Conservation (phyloP, 192 early-diverging fungal genomes). For the Coemansia sp. region DNA sequence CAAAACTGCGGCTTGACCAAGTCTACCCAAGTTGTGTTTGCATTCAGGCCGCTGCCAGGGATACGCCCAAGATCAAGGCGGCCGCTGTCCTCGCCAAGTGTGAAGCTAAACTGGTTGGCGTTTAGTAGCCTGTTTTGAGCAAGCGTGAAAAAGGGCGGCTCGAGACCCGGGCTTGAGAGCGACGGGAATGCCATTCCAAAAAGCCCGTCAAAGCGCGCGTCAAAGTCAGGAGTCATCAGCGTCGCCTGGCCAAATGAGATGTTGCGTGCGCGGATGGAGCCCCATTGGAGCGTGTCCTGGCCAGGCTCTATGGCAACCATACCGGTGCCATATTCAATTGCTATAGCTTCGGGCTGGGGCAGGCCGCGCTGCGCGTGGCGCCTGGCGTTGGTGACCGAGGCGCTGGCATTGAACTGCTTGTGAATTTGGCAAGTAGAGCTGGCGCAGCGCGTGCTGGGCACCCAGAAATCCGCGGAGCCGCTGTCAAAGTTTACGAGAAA, state of each 20-base stretch:
- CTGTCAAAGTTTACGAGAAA: slow-evolving; percentile 71
- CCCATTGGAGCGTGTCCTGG: slow-evolving; percentile 36
- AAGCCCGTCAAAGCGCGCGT: slow-evolving; percentile 45
- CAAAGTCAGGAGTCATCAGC: slow-evolving; percentile 45
- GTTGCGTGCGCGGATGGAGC: slow-evolving; percentile 24
- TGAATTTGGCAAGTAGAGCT: slow-evolving; percentile 28
- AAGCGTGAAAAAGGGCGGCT: slow-evolving; percentile 40
- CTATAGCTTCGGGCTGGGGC: neutral
- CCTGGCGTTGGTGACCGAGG: neutral
- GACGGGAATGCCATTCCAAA: slow-evolving; percentile 49
- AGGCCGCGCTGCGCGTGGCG: neutral
- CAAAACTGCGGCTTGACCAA: slow-evolving; percentile 42
- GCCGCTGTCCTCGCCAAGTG: slow-evolving; percentile 29
- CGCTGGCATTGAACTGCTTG: slow-evolving; percentile 18
- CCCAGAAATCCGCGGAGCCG: slow-evolving; percentile 70
- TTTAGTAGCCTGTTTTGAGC: slow-evolving; percentile 23
- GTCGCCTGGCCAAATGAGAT: slow-evolving; percentile 43
- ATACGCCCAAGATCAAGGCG: slow-evolving; percentile 35
- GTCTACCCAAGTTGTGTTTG: slow-evolving; percentile 23
- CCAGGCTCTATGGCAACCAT: slow-evolving; percentile 37
- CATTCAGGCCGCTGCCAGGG: neutral
- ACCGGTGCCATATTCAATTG: slow-evolving; percentile 46
- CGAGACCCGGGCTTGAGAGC: slow-evolving; percentile 34
- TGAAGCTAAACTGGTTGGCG: slow-evolving; percentile 50
- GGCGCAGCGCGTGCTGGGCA: slow-evolving; percentile 52